Evolutionary conservation across 352 stramenopile genomes (phyloP), one percentile per base, ranked within the genome.

Genomic region (Plasmopara halstedii): DNA sequence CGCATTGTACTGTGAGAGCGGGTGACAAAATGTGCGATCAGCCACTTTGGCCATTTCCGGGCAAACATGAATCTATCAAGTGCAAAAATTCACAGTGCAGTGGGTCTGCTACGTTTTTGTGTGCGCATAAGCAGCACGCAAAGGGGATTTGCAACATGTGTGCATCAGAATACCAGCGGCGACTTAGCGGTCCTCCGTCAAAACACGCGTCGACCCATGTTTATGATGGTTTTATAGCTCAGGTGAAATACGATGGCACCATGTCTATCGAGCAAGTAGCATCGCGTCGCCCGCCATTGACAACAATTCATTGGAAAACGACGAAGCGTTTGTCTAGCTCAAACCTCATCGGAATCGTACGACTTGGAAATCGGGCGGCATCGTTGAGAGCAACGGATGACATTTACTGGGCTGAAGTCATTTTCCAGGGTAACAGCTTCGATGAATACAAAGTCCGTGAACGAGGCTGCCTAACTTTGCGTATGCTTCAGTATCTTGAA

Each of bases 281-380:
- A 18, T 88, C 72, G 10, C 67, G 81, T 3, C 73, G 74, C 17
- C 74, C 73, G 4, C 81, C 78, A 5, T n/a, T 63, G 35, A 67
- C 52, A 6, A 37, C 49, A 0, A 85, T 93, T 42, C 81, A 95
- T 21, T 95, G 81, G 83, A 68, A 67, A 39, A 93, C 70, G 2
- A 95, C 83, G 2, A 86, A 83, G 38, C 67, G 83, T 1, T 50
- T 95, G 0, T 70, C 75, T 20, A 79, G 66, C 27, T 75, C 83
- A 6, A 94, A 93, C 45, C 55, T 95, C n/a, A 70, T 95, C 1
- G 83, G 81, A 9, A 50, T 95, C 38, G 75, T 95, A 17, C 40
- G 74, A 18, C 60, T 92, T 38, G 64, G 67, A 2, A 73, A 65
- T 18, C 56, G 65, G 2, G 66, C 73, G 7, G 65, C 58, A 2